Conservation (phyloP, 192 early-diverging fungal species). For the Podochytrium sp. region DNA sequence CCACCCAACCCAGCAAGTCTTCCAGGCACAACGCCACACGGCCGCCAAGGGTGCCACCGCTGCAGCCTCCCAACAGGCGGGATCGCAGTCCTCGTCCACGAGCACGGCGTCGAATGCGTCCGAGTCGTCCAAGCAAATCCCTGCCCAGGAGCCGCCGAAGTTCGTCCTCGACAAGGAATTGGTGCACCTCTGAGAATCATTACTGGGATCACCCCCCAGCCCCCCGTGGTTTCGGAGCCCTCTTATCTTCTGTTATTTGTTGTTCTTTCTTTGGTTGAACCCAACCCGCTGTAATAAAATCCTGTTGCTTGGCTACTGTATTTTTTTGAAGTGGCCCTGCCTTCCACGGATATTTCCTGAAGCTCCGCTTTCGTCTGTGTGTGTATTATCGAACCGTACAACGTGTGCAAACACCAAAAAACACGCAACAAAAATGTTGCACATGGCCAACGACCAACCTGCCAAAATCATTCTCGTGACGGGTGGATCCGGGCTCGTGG, state of each 20-base stretch:
- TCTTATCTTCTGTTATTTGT: too few species aligned
- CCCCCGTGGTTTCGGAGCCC: too few species aligned
- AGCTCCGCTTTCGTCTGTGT: too few species aligned
- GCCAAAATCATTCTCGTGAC: constrained; percentile 75
- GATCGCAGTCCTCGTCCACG: not conserved
- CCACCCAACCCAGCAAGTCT: not conserved
- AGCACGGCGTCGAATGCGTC: not conserved
- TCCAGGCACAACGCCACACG: constrained; percentile 3
- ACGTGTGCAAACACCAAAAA: too few species aligned
- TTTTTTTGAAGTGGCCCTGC: too few species aligned
- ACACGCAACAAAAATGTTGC: not conserved
- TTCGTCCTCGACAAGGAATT: constrained; percentile 27
- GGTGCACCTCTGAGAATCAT: constrained; percentile 1
- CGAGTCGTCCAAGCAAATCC: not conserved
- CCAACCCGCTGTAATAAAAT: not conserved
- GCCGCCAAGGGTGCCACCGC: not conserved
- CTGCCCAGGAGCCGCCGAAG: not conserved
- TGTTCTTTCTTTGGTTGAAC: too few species aligned
- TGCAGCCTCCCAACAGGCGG: too few species aligned
- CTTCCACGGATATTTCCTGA: too few species aligned
- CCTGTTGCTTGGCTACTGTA: too few species aligned
- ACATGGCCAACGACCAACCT: not conserved
- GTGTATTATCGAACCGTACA: too few species aligned
- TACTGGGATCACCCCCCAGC: not conserved
- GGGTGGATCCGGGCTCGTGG: constrained; percentile 78